Evolutionary conservation across 441 rosid species (phyloP).

Genomic region (Corymbia calophylla): DNA sequence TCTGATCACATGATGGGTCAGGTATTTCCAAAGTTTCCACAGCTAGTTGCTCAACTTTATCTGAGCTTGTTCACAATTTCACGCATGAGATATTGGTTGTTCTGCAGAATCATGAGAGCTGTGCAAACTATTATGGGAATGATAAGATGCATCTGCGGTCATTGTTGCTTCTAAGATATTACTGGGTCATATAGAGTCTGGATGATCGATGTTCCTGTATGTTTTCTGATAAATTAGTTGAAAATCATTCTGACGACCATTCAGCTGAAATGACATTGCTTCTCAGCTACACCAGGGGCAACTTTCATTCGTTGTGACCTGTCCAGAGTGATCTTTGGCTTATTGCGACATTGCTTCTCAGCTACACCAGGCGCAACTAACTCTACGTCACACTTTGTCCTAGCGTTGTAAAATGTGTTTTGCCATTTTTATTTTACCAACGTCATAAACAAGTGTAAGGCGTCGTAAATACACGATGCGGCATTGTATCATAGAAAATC

Average conservation of each 20-base stretch:
- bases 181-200: not conserved
- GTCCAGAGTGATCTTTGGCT: not conserved
- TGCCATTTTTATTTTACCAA: not conserved
- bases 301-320: not conserved
- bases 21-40: not conserved
- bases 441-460: not conserved
- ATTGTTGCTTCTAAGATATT: not conserved
- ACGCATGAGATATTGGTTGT: not conserved
- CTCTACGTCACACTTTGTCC: not conserved
- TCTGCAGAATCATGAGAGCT: not conserved
- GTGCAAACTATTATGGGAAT: not conserved
- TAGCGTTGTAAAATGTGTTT: fast-evolving
- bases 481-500: not conserved
- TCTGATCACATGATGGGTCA: not conserved
- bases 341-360: no score
- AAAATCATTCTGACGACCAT: not conserved
- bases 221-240: not conserved
- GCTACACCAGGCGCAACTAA: not conserved
- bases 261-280: not conserved
- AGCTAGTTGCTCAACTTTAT: not conserved
- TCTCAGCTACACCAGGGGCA: not conserved
- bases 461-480: not conserved
- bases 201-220: not conserved
- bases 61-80: not conserved
- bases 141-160: not conserved